These are phyloP conservation scores for Auricularia sp. DNA, from an alignment of 768 basidiomycete genomes.

Conservation along the genomic window DNA sequence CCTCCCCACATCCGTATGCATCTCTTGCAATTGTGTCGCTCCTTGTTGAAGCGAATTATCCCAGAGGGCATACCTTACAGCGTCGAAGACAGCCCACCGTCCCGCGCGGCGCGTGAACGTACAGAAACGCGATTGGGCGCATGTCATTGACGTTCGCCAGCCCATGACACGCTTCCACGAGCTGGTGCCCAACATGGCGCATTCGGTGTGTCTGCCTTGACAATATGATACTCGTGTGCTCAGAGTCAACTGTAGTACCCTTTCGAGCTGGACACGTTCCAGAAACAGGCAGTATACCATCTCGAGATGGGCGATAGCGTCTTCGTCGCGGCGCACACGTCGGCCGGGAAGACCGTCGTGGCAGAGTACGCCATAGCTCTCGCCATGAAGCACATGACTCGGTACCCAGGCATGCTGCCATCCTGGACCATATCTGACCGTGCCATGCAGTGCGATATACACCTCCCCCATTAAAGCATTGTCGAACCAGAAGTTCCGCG, in stretches of 20 bases:
- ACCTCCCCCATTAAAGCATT: conserved; percentile 98
- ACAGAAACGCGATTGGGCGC: conserved; percentile 93
- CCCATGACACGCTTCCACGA: conserved; percentile 83
- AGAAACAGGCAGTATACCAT: conserved; percentile 97
- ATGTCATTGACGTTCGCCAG: conserved; percentile 88
- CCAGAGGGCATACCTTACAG: conserved; percentile 51
- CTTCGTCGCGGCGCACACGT: conserved; percentile 99
- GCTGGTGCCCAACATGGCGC: conserved; percentile 94
- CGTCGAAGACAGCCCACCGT: conserved; percentile 34
- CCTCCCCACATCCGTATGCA: conserved; percentile 34
- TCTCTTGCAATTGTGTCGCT: neutral
- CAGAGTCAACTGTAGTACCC: conserved; percentile 56
- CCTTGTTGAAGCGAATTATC: neutral
- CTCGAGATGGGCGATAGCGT: conserved; percentile 96
- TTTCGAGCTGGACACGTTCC: conserved; percentile 97
- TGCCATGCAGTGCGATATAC: conserved; percentile 72
- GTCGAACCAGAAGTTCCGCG: conserved; percentile 97
- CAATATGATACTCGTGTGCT: neutral
- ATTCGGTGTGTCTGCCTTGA: conserved; percentile 47
- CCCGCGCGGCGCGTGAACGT: conserved; percentile 36
- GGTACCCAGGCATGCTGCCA: conserved; percentile 36
- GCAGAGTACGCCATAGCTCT: conserved; percentile 98
- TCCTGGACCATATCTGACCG: neutral
- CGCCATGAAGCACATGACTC: conserved; percentile 98
- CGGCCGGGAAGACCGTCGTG: conserved; percentile 98